These are phyloP conservation scores for Blastobotrys illinoisensis DNA, from an alignment of 1,139 yeast genomes.

Conservation along the genomic window DNA sequence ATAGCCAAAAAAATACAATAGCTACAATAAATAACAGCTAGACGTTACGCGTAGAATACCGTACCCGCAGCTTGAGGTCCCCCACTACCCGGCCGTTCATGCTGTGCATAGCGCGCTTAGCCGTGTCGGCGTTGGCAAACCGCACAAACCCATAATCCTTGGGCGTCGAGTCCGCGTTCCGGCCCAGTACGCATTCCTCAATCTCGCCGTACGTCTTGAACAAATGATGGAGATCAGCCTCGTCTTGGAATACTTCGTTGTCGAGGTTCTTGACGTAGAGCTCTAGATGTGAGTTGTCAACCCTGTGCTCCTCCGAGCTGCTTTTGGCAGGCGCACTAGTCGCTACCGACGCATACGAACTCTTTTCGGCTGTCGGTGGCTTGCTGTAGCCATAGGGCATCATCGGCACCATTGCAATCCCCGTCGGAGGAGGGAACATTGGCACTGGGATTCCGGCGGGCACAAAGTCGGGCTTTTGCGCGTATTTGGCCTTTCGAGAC, in stretches of 20 bases:
- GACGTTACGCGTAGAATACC: background rate
- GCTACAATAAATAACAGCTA: background rate
- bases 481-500: background rate
- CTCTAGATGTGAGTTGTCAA: background rate
- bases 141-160: slow-evolving; percentile 92
- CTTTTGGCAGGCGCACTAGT: background rate
- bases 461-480: background rate
- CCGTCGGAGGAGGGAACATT: background rate
- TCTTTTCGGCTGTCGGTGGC: background rate
- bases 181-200: slow-evolving; percentile 1
- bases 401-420: background rate
- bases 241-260: slow-evolving; percentile 3
- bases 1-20: background rate
- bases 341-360: background rate
- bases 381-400: background rate
- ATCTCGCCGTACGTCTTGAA: slow-evolving; percentile 9
- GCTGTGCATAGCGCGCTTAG: background rate
- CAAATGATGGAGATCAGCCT: slow-evolving; percentile 6
- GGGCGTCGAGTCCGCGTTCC: slow-evolving; percentile 44
- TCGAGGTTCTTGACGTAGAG: slow-evolving; percentile 9
- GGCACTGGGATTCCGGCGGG: background rate
- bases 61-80: background rate
- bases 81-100: background rate
- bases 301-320: background rate
- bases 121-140: slow-evolving; percentile 68